Percentiles rank a stretch among this genome's conserved stretches.
Evolutionary conservation across 345 rosid species (phyloP).

Genomic region (Lepidium africanum): DNA sequence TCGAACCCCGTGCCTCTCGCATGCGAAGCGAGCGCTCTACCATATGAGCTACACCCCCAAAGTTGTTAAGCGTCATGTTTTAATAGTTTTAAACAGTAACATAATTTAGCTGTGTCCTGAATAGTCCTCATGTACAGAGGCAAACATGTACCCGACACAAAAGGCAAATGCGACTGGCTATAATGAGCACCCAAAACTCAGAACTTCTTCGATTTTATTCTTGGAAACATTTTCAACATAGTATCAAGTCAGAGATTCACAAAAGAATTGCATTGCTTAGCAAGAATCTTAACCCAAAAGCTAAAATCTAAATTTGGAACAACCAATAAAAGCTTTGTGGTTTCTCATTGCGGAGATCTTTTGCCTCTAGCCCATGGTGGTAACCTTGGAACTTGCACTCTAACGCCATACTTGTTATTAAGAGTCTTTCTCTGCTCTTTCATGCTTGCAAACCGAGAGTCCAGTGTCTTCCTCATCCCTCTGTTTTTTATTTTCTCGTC

Average conservation of each 20-base stretch:
- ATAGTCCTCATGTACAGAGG: neutral
- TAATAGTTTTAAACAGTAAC: no score
- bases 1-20: constrained; percentile 65
- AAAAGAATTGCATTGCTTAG: neutral
- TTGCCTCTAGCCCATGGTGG: constrained; percentile 50
- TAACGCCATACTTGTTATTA: constrained; percentile 24
- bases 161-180: neutral
- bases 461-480: constrained; percentile 49
- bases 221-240: neutral
- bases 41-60: constrained; percentile 75
- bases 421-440: constrained; percentile 51
- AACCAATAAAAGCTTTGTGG: neutral
- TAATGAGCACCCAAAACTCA: neutral
- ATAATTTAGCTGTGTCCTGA: no score
- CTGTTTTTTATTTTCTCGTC: constrained; percentile 19
- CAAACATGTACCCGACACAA: neutral
- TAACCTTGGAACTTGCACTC: constrained; percentile 25
- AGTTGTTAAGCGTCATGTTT: no score
- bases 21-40: constrained; percentile 94
- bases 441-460: constrained; percentile 71
- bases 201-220: neutral
- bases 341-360: constrained; percentile 33
- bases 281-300: neutral
- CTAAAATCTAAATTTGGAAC: neutral
- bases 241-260: neutral